These are phyloP conservation scores for Vachellia pachyceras DNA, from an alignment of 306 rosid genomes.

Conservation along the genomic window DNA sequence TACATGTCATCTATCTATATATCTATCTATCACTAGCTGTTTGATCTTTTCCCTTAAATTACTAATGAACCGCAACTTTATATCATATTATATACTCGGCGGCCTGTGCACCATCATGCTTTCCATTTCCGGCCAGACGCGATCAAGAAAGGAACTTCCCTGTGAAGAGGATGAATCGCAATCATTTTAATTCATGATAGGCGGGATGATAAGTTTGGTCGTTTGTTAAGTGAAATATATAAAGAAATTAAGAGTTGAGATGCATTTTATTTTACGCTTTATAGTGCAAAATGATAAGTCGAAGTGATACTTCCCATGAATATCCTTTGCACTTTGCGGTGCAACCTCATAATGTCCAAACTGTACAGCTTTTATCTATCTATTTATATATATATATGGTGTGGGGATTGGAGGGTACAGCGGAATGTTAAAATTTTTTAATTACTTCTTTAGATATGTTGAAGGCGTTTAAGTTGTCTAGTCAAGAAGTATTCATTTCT, in stretches of 20 bases:
- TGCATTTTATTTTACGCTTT: background rate
- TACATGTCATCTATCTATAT: background rate
- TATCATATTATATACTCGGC: too few species aligned
- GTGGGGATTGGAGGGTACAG: too few species aligned
- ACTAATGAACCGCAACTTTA: background rate
- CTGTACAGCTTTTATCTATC: too few species aligned
- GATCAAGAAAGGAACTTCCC: background rate
- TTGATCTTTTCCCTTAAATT: background rate
- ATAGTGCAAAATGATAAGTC: background rate
- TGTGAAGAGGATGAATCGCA: background rate
- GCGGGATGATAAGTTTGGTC: background rate
- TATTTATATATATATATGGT: too few species aligned
- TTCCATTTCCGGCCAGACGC: background rate
- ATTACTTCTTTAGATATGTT: too few species aligned
- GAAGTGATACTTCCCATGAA: background rate
- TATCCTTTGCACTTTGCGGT: background rate
- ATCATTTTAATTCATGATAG: background rate
- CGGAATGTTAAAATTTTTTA: too few species aligned
- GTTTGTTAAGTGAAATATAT: background rate
- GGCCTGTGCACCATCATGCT: background rate
- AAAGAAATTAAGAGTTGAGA: background rate
- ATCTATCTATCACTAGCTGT: background rate
- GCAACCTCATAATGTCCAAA: background rate
- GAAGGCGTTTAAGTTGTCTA: too few species aligned
- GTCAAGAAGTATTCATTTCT: too few species aligned